Evolutionary conservation across 192 early-diverging fungal species (phyloP), one percentile per base, ranked within the genome.

Genomic region (Entrophospora sp.): DNA sequence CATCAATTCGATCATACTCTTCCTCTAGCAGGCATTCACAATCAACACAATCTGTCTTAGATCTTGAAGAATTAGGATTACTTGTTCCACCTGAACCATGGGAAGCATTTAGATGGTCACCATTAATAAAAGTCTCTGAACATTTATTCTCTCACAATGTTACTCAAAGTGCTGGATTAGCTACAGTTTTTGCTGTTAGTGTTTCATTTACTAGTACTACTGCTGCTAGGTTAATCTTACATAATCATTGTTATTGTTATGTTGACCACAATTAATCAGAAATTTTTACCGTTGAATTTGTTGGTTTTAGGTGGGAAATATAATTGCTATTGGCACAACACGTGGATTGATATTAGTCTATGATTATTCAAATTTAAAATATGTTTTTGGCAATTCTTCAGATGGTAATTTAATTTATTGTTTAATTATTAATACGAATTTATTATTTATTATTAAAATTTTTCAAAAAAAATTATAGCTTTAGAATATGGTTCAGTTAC

Each of bases 71-170:
- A 3, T 40, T 66, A 37, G 70, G 70, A 45, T 66, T 48, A 34
- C 44, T 62, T 52, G 59, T 70, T 16, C 65, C 72, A 34, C 70
- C 72, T 10, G 75, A 80, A 27, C 76, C 80, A 30, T 79, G 77
- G 73, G 80, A 84, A 63, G 77, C 80, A 22, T 84, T 84, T 43
- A 61, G 74, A 66, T 84, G 83, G 83, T 77, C 77, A 6, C 80
- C 83, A 2, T 61, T 84, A 13, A 57, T 68, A 1, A 80, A 78
- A 63, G 68, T 84, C 16, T 84, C 83, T 5, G 80, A 82, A 37
- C 78, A 84, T 9, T 55, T 84, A 3, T 80, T 79, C 49, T 80
- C 80, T 4, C 66, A 77, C 16, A 75, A 69, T 14, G 72, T 75
- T n/a, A 66, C 69, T 10, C 68, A 76, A 27, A 71, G 43, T 37